Evolutionary conservation across 192 early-diverging fungal species (phyloP).

Genomic region (Backusella circina): DNA sequence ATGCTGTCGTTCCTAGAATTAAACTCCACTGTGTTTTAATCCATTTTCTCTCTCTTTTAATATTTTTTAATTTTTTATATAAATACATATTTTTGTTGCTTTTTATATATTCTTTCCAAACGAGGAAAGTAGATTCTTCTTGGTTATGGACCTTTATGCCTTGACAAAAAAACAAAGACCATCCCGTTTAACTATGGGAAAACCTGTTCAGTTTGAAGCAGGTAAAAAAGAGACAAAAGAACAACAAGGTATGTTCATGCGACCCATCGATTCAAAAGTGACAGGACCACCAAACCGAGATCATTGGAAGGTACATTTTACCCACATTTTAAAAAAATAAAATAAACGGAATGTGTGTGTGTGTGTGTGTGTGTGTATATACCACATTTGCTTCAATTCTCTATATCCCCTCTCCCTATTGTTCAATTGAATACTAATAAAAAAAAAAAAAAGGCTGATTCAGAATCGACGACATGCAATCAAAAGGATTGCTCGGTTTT

Average conservation of each 20-base stretch:
- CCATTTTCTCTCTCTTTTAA: background rate
- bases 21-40: background rate
- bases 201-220: background rate
- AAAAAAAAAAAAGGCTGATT: conserved; percentile 27
- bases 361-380: too few relatives aligned
- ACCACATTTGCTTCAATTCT: too few relatives aligned
- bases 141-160: conserved; percentile 30
- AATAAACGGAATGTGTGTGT: background rate
- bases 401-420: too few relatives aligned
- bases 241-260: background rate
- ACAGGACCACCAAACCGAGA: conserved; percentile 21
- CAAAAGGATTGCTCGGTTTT: conserved; percentile 19
- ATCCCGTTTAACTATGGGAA: conserved; percentile 18
- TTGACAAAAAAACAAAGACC: conserved; percentile 22
- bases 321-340: background rate
- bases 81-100: background rate
- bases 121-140: conserved; percentile 1
- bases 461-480: conserved; percentile 24
- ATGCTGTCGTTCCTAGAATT: background rate
- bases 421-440: background rate
- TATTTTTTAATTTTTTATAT: background rate
- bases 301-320: conserved; percentile 23
- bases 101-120: background rate
- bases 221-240: background rate
- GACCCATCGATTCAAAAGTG: background rate